Evolutionary conservation across 2,329 filamentous ascomycete species (phyloP).

Genomic region (Colletotrichum acutatum): DNA sequence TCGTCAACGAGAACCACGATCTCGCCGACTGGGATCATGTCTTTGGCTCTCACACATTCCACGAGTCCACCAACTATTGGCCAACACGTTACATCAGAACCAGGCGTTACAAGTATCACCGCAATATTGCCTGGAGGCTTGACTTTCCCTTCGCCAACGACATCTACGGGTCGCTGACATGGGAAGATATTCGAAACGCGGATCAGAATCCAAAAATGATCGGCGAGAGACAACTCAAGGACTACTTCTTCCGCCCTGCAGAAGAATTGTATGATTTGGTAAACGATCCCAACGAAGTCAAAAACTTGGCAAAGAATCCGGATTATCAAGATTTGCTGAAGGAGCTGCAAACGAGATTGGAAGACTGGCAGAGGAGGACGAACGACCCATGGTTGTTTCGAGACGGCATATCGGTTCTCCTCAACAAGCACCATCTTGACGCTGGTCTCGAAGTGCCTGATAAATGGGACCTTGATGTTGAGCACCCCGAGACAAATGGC

Average conservation of each 20-base stretch:
- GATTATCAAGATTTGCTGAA: neutral
- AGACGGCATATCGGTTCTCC: neutral
- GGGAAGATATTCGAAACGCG: neutral
- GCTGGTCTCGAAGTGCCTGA: neutral
- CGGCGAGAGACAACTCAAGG: neutral
- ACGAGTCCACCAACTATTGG: conserved; percentile 62
- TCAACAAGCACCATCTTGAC: neutral
- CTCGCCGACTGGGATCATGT: conserved; percentile 48
- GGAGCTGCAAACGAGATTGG: neutral
- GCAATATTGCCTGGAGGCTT: neutral
- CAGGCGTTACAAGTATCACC: conserved; percentile 23
- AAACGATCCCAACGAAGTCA: neutral
- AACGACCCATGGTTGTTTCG: neutral
- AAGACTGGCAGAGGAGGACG: neutral
- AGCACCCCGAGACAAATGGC: neutral
- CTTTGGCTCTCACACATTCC: conserved; percentile 63
- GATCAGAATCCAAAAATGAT: neutral
- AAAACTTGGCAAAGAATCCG: neutral
- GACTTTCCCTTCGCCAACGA: neutral
- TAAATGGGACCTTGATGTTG: neutral
- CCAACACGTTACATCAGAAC: conserved; percentile 59
- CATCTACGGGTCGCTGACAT: neutral
- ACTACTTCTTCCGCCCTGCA: neutral
- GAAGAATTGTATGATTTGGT: neutral
- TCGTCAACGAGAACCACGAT: conserved; percentile 28